Conservation (phyloP, 768 basidiomycete genomes). For the Pluteus cervinus region DNA sequence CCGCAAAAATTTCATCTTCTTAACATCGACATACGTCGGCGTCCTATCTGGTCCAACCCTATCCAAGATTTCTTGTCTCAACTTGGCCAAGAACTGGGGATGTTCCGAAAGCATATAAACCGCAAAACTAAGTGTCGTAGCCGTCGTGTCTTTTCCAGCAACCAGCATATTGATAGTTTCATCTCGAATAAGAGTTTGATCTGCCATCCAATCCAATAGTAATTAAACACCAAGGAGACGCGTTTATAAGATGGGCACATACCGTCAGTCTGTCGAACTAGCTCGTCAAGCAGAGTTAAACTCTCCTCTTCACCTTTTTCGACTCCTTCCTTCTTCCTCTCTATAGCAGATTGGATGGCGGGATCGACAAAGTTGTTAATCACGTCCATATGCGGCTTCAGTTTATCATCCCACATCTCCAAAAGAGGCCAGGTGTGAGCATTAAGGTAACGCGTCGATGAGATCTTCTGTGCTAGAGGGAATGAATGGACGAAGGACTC, state of each 20-base stretch:
- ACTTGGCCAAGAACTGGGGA: constrained; percentile 28
- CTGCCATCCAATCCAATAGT: constrained; percentile 31
- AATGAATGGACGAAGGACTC: constrained; percentile 43
- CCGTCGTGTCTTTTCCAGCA: constrained; percentile 38
- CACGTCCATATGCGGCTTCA: constrained; percentile 30
- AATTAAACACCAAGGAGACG: no score
- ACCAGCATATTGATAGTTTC: constrained; percentile 38
- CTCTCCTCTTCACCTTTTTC: constrained; percentile 18
- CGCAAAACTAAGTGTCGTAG: constrained; percentile 32
- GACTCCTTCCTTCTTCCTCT: constrained; percentile 17
- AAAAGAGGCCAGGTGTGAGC: constrained; percentile 39
- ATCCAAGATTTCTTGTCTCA: constrained; percentile 37
- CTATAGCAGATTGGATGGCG: constrained; percentile 32
- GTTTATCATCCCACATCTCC: constrained; percentile 43
- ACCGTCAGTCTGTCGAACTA: constrained; percentile 8
- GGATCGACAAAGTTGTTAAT: constrained; percentile 41
- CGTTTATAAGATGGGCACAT: no score
- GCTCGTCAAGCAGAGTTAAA: constrained; percentile 8
- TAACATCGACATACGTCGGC: constrained; percentile 35
- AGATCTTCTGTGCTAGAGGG: constrained; percentile 31
- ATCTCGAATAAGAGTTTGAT: constrained; percentile 30
- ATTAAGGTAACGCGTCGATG: constrained; percentile 27
- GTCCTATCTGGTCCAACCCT: constrained; percentile 25
- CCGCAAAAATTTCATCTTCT: constrained; percentile 35
- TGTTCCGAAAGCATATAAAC: constrained; percentile 42